Percentiles rank a stretch among this genome's conserved stretches.
These are phyloP conservation scores for Zygoascus bituminiphila DNA, from an alignment of 805 yeast species.

Conservation along the genomic window DNA sequence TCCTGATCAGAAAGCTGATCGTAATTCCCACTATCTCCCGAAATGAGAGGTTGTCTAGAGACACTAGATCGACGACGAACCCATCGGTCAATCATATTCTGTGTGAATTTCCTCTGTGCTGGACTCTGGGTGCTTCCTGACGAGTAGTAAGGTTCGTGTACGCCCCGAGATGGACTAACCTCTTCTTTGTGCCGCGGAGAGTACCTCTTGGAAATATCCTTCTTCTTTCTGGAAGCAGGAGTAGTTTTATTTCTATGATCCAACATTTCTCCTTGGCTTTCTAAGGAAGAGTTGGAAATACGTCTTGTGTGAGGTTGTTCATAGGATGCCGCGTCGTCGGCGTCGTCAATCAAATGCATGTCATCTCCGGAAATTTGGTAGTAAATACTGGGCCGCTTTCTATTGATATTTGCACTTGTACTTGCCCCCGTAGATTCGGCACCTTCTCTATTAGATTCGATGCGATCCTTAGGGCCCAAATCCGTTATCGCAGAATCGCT, in stretches of 20 bases:
- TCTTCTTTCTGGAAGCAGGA: neutral
- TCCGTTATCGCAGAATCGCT: neutral
- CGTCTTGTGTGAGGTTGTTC: neutral
- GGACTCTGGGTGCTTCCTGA: neutral
- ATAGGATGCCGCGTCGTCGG: constrained; percentile 3
- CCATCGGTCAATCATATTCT: constrained; percentile 14
- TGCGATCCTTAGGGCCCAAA: neutral
- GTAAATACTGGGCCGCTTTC: constrained; percentile 4
- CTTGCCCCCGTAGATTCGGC: neutral
- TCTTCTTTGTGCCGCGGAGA: neutral
- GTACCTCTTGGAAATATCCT: neutral
- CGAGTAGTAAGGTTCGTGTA: neutral
- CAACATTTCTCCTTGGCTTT: constrained; percentile 12
- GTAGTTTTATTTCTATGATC: constrained; percentile 10
- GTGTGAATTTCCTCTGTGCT: constrained; percentile 1
- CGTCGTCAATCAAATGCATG: constrained; percentile 6
- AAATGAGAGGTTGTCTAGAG: constrained; percentile 6
- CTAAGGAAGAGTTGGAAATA: constrained; percentile 8
- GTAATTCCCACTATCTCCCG: neutral
- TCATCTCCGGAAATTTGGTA: constrained; percentile 15
- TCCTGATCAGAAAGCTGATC: neutral
- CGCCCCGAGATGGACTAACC: neutral
- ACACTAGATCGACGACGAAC: constrained; percentile 13
- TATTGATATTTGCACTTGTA: neutral
- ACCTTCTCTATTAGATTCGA: neutral